Conservation (phyloP, 768 basidiomycete species). For the Glaciozyma antarctica region DNA sequence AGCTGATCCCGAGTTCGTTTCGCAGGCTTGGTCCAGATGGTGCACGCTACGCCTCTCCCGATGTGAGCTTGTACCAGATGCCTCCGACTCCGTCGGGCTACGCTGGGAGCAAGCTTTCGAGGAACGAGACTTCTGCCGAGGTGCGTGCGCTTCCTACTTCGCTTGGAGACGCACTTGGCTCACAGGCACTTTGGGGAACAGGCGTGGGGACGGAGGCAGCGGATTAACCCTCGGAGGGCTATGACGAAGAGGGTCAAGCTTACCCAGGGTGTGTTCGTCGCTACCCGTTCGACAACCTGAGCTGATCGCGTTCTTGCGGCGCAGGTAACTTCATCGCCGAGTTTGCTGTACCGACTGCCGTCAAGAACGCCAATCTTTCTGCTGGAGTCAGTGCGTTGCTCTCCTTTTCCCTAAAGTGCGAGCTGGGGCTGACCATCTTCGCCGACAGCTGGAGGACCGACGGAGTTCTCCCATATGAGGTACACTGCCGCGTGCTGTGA, state of each 20-base stretch:
- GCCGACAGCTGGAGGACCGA: slow-evolving; percentile 46
- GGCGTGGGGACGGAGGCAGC: slow-evolving; percentile 33
- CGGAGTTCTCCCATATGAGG: slow-evolving; percentile 92
- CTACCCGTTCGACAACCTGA: neutral
- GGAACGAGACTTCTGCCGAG: slow-evolving; percentile 25
- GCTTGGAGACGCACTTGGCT: neutral
- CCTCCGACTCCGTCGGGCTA: neutral
- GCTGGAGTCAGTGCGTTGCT: slow-evolving; percentile 20
- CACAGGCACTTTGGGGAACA: neutral
- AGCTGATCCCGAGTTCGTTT: neutral
- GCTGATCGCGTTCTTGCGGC: neutral
- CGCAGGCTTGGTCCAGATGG: neutral
- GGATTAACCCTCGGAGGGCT: slow-evolving; percentile 31
- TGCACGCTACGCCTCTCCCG: neutral
- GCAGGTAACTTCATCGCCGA: slow-evolving; percentile 38
- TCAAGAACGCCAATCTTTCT: slow-evolving; percentile 28
- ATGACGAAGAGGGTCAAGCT: slow-evolving; percentile 82
- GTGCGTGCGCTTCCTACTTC: neutral
- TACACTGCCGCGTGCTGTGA: slow-evolving; percentile 79
- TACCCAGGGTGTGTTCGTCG: slow-evolving; percentile 57
- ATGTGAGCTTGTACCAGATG: neutral
- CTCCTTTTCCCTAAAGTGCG: neutral
- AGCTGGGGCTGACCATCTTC: neutral
- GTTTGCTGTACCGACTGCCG: slow-evolving; percentile 34
- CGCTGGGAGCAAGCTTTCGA: neutral